These are phyloP conservation scores for Viridothelium virens DNA, from an alignment of 495 filamentous ascomycete species.

Conservation along the genomic window DNA sequence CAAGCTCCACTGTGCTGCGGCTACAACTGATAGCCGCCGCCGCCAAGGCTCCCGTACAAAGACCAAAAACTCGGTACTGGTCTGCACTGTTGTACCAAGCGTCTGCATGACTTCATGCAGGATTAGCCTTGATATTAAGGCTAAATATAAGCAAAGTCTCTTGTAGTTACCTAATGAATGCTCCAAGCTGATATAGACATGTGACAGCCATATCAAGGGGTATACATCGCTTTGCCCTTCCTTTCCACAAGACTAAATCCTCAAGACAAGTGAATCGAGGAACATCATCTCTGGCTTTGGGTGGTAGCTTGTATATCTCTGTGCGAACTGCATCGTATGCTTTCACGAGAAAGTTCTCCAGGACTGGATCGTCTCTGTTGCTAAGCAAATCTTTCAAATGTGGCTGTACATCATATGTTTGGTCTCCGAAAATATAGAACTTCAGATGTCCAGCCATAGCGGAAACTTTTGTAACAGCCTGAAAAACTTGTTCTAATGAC, in stretches of 20 bases:
- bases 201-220: constrained; percentile 34
- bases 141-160: background rate
- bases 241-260: background rate
- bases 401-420: constrained; percentile 24
- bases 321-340: constrained; percentile 24
- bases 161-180: constrained; percentile 31
- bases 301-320: constrained; percentile 23
- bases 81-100: no score
- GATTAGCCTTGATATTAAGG: background rate
- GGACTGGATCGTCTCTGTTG: constrained; percentile 22
- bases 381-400: constrained; percentile 22
- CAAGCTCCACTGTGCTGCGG: constrained; percentile 17
- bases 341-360: constrained; percentile 26
- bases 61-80: no score
- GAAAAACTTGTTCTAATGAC: no score
- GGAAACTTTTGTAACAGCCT: no score
- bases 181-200: constrained; percentile 33
- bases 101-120: background rate
- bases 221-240: constrained; percentile 18
- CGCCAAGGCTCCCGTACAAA: constrained; percentile 27
- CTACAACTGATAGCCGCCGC: constrained; percentile 20
- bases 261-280: background rate
- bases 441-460: background rate
- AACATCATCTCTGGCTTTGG: background rate
- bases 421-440: constrained; percentile 24